A percentile compares a stretch with the other conserved stretches of the same genome.
phyloP scores from a whole-genome alignment of 352 stramenopile species.

The Phytophthora podocarpi region DNA sequence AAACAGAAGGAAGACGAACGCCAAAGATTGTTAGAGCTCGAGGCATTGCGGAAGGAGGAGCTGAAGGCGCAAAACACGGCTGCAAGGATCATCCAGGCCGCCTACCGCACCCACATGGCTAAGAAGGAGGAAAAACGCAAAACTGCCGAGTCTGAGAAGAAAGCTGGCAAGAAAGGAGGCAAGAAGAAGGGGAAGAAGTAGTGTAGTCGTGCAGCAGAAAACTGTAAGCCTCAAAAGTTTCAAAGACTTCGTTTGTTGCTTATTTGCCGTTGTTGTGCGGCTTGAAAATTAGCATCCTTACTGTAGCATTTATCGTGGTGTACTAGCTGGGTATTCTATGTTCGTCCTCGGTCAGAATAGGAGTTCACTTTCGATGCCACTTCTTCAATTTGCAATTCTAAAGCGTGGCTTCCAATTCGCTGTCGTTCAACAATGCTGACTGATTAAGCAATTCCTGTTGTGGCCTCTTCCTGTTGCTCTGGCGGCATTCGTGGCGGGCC shows the following conservation, averaged over 20 bases:
- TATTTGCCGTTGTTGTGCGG: too few species aligned
- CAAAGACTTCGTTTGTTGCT: not conserved
- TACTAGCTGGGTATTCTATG: not conserved
- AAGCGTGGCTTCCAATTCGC: too few species aligned
- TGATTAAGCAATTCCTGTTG: constrained; percentile 28
- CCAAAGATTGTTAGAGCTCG: constrained; percentile 67
- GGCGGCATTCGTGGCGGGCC: constrained; percentile 13
- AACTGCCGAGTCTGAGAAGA: constrained; percentile 59
- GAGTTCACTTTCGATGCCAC: too few species aligned
- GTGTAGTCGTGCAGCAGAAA: not conserved
- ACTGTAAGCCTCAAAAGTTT: not conserved
- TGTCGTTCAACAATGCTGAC: constrained; percentile 19
- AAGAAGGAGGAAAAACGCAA: constrained; percentile 72
- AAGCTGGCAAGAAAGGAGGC: constrained; percentile 65
- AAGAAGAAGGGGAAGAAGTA: constrained; percentile 65
- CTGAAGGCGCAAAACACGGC: constrained; percentile 73
- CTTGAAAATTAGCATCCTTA: too few species aligned
- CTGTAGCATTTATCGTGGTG: too few species aligned
- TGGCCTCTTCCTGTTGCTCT: constrained; percentile 15
- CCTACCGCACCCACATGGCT: constrained; percentile 50
- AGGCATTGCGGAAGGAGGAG: constrained; percentile 68
- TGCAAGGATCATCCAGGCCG: constrained; percentile 69
- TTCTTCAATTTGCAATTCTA: constrained; percentile 4
- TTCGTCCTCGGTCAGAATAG: constrained; percentile 25
- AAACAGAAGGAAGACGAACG: constrained; percentile 78